These are phyloP conservation scores for Globisporangium nagaii DNA, from an alignment of 352 stramenopile genomes.

Conservation along the genomic window DNA sequence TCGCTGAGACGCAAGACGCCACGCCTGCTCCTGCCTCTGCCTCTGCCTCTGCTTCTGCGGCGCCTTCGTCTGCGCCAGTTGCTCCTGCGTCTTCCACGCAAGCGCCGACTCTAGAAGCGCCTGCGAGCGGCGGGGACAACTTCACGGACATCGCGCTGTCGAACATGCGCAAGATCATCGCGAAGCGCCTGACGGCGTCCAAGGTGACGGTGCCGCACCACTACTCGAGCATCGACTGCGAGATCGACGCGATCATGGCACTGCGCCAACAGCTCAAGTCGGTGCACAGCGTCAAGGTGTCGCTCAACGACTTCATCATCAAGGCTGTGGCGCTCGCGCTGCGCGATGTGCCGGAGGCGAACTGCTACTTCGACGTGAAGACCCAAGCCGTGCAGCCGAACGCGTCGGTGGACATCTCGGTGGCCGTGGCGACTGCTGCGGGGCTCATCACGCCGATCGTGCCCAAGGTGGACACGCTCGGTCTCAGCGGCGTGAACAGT, in stretches of 20 bases:
- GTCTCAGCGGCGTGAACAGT: slow-evolving; percentile 92
- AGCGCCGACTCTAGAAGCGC: too few relatives aligned
- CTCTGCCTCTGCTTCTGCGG: slow-evolving; percentile 5
- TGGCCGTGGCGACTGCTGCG: slow-evolving; percentile 96
- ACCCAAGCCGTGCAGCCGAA: slow-evolving; percentile 75
- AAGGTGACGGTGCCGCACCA: slow-evolving; percentile 96
- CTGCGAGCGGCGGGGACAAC: slow-evolving; percentile 18
- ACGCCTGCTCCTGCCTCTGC: slow-evolving; percentile 9
- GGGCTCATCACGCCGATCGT: slow-evolving; percentile 99
- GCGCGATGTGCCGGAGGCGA: slow-evolving; percentile 94
- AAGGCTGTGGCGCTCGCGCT: slow-evolving; percentile 95
- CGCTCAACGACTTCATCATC: slow-evolving; percentile 99
- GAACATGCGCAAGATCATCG: slow-evolving; percentile 99
- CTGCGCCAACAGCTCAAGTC: slow-evolving; percentile 92
- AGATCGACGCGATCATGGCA: slow-evolving; percentile 89
- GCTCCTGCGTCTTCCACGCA: too few relatives aligned
- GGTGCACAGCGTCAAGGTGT: slow-evolving; percentile 95
- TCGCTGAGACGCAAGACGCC: slow-evolving; percentile 21
- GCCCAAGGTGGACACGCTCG: slow-evolving; percentile 89
- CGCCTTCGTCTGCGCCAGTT: background rate
- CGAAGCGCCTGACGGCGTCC: slow-evolving; percentile 94
- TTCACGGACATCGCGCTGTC: slow-evolving; percentile 86
- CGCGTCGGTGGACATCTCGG: slow-evolving; percentile 93
- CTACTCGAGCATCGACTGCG: slow-evolving; percentile 95
- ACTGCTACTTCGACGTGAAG: slow-evolving; percentile 72